Base-by-base conservation (phyloP, 2,329 filamentous ascomycete genomes). In the Cryphonectria parasitica region DNA sequence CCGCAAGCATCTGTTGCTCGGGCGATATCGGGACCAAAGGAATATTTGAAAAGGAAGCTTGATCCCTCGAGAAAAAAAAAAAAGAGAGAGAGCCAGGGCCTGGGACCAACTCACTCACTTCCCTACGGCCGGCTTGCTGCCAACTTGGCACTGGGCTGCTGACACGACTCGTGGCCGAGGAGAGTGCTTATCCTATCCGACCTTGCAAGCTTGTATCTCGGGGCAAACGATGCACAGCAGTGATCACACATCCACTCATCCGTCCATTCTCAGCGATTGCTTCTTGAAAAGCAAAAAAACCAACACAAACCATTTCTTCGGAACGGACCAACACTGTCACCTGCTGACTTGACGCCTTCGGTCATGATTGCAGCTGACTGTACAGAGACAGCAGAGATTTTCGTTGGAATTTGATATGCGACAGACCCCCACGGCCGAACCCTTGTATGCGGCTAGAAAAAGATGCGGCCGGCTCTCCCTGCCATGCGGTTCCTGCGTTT, bases 11-110 rank as follows among this genome's bases (percentile, higher is more conserved):
- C 67, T 61, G 63, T 25, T 31, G 64, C 49, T 71, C 71, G 71
- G 71, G 71, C 71, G 67, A 73, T 73, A 73, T 73, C 71, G 71
- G 71, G 69, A 67, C 54, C 56, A 62, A 49, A 28, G 31, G 36
- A 49, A 64, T 34, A 54, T 64, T 72, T 58, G 67, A 68, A 68
- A 72, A 69, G 58, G 34, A 60, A 63, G 63, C 60, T 41, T 31
- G 34, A 64, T 61, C 69, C 69, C 66, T 63, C 56, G 31, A 49
- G 25, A 49, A 56, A 43, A 36, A 34, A 45, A 39, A 49, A 56
- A 43, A 36, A 34, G 45, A 39, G 28, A 22, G 15, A 13, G 11
- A 8, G 61, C 2, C 19, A 6, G 19, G 19, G 45, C 22, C 45
- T 49, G 45, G 45, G 19, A n/a, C 45, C 45, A 49, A 31, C 61